A percentile compares a stretch with the other conserved stretches of the same genome.
phyloP scores from a whole-genome alignment of 2,329 filamentous ascomycete genomes.

The Penicillium sp. region DNA sequence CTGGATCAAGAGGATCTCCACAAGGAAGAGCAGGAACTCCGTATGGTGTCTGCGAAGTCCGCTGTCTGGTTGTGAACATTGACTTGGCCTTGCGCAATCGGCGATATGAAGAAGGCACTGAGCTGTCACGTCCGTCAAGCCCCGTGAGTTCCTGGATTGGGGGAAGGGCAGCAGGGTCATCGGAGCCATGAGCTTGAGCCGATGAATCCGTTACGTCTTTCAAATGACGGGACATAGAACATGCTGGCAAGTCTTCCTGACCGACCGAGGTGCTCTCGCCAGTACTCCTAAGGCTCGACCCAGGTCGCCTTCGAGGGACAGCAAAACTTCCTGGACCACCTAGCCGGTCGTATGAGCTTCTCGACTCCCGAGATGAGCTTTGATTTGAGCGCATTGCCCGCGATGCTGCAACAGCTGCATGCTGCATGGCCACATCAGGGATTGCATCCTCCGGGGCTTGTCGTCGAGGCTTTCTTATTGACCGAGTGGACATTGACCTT shows the following conservation, averaged over 20 bases:
- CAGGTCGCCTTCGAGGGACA: constrained; percentile 26
- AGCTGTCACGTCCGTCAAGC: constrained; percentile 38
- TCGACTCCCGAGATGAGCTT: constrained; percentile 28
- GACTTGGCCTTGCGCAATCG: constrained; percentile 49
- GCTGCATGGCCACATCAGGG: constrained; percentile 31
- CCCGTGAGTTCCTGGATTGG: constrained; percentile 34
- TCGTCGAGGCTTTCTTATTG: constrained; percentile 33
- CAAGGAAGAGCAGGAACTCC: constrained; percentile 12
- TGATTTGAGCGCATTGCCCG: constrained; percentile 43
- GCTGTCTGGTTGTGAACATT: constrained; percentile 46
- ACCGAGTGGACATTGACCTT: constrained; percentile 42
- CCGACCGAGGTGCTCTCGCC: constrained; percentile 11
- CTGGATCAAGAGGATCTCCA: constrained; percentile 13
- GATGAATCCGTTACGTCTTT: neutral
- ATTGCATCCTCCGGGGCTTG: constrained; percentile 30
- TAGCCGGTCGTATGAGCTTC: constrained; percentile 30
- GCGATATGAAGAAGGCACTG: constrained; percentile 48
- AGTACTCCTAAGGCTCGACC: constrained; percentile 16
- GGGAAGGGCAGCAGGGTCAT: constrained; percentile 22
- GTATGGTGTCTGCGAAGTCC: constrained; percentile 25
- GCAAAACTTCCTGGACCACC: constrained; percentile 30
- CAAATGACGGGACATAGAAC: constrained; percentile 7
- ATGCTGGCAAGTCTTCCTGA: neutral
- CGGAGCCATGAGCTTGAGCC: constrained; percentile 5
- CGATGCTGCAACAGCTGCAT: constrained; percentile 42